These are phyloP conservation scores for Spatholobus suberectus DNA, from an alignment of 306 rosid species.

Conservation along the genomic window DNA sequence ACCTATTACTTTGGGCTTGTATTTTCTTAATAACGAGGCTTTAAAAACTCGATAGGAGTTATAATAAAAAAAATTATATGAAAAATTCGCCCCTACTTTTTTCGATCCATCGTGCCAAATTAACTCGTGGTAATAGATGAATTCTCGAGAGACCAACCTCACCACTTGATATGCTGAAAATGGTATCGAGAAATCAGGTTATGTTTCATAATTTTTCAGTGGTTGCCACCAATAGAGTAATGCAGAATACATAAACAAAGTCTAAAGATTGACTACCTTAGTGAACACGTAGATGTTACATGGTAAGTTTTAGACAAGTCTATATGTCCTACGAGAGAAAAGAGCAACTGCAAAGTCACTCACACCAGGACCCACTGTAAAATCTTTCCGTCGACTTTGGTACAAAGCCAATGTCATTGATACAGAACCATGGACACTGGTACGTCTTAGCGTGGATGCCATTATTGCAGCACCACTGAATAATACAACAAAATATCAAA, in stretches of 20 bases:
- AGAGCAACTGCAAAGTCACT: background rate
- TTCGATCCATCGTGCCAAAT: background rate
- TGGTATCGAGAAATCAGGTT: background rate
- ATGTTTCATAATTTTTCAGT: background rate
- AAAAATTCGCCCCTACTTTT: background rate
- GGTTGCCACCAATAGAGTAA: constrained; percentile 13
- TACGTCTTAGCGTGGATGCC: constrained; percentile 21
- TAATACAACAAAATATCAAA: constrained; percentile 39
- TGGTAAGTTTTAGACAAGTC: background rate
- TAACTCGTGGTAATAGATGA: background rate
- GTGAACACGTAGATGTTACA: background rate
- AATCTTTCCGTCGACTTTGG: background rate
- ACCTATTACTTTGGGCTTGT: background rate
- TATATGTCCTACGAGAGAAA: background rate
- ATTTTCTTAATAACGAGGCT: background rate
- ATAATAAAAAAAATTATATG: background rate
- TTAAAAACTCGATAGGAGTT: background rate
- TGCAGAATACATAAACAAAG: background rate
- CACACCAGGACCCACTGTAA: background rate
- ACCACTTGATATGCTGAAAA: background rate
- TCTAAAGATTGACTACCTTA: background rate
- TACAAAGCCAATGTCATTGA: background rate
- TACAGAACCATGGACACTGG: constrained; percentile 7
- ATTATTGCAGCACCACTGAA: constrained; percentile 18
- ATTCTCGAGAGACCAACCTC: background rate